A percentile compares a stretch with the other conserved stretches of the same genome.
phyloP scores from a whole-genome alignment of 345 rosid species.

The Eucalyptus pumila region DNA sequence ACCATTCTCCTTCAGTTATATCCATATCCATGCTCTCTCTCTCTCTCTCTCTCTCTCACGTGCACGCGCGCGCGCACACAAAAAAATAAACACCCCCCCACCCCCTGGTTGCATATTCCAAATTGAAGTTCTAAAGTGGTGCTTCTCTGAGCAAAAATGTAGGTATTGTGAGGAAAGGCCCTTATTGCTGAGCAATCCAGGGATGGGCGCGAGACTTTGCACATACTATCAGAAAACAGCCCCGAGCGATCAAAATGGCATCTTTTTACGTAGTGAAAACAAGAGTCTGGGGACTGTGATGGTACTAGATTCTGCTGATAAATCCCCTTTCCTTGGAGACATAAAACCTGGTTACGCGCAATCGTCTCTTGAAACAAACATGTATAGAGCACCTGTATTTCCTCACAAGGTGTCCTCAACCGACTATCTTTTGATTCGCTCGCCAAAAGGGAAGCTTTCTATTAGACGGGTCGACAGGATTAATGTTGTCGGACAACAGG shows the following conservation, averaged over 20 bases:
- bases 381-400: conserved; percentile 90
- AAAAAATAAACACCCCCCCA: no score
- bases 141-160: background rate
- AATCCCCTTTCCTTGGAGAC: conserved; percentile 96
- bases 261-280: conserved; percentile 39
- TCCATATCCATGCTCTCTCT: background rate
- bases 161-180: conserved; percentile 99
- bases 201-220: conserved; percentile 95
- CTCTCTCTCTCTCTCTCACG: background rate
- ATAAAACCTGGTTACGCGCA: conserved; percentile 70
- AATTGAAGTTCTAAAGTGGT: background rate
- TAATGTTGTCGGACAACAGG: conserved; percentile 94
- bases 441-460: conserved; percentile 93
- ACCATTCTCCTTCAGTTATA: background rate
- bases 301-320: conserved; percentile 72
- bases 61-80: accelerated
- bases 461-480: conserved; percentile 85
- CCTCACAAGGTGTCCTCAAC: conserved; percentile 75
- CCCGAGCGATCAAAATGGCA: conserved; percentile 62
- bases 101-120: background rate
- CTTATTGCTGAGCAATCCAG: conserved; percentile 68
- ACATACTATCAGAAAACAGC: conserved; percentile 86
- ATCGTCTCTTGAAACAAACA: conserved; percentile 86
- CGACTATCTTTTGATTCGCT: conserved; percentile 82
- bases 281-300: conserved; percentile 58